A percentile compares a stretch with the other conserved stretches of the same genome.
These are phyloP conservation scores for Pythium insidiosum DNA, from an alignment of 352 stramenopile genomes.

Conservation along the genomic window DNA sequence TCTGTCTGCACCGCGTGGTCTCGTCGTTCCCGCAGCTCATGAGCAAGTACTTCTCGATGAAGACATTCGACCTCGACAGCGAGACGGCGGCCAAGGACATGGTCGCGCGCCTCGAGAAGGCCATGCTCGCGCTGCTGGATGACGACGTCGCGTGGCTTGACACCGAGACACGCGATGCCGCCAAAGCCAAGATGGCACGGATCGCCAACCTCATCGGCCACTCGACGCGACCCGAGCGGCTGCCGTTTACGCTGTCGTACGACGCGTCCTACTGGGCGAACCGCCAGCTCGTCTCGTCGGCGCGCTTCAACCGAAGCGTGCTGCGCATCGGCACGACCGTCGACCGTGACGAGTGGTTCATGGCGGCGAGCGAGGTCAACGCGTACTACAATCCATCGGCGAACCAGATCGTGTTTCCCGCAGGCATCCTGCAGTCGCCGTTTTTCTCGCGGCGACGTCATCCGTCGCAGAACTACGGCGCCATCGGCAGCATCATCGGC, in stretches of 20 bases:
- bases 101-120: constrained; percentile 76
- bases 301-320: constrained; percentile 37
- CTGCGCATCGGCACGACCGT: constrained; percentile 30
- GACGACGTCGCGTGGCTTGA: constrained; percentile 87
- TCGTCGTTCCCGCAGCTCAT: constrained; percentile 49
- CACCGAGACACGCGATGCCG: constrained; percentile 59
- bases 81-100: constrained; percentile 79
- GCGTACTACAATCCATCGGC: constrained; percentile 68
- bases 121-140: constrained; percentile 66
- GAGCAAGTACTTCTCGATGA: constrained; percentile 88
- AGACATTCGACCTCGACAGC: constrained; percentile 80
- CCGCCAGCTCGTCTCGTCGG: constrained; percentile 30
- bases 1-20: constrained; percentile 60
- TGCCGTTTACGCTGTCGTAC: constrained; percentile 39
- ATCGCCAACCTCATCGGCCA: constrained; percentile 71
- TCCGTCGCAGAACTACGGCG: constrained; percentile 89
- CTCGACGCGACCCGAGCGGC: constrained; percentile 30
- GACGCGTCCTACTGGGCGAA: constrained; percentile 38
- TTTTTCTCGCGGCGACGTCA: constrained; percentile 87
- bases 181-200: constrained; percentile 84
- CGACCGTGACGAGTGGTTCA: constrained; percentile 76
- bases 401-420: constrained; percentile 95
- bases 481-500: constrained; percentile 90
- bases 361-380: constrained; percentile 92
- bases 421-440: constrained; percentile 92